Base-by-base conservation (phyloP, 805 yeast genomes). In the Candida stauntonica region DNA sequence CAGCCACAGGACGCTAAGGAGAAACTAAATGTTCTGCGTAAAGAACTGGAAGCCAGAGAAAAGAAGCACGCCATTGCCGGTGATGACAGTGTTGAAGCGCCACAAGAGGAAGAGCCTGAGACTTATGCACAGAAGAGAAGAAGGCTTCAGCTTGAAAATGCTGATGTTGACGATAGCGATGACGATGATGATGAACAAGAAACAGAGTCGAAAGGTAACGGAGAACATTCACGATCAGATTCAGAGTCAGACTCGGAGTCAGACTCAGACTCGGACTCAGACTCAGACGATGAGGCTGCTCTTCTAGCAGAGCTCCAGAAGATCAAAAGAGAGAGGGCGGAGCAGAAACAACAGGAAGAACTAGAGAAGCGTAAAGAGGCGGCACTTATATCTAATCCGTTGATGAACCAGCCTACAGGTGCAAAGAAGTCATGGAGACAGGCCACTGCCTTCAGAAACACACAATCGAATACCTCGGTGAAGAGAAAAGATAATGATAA, bases 271-370 rank as follows among this genome's bases (percentile, higher is more conserved):
- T 26, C 28, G n/a, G 28, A 26, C 20, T 60, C 53, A 4, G 66
- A 63, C 12, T 55, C 57, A 11, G 70, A 67, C n/a, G 72, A 67
- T 12, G 70, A 65, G 24, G 73, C 60, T n/a, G 78, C 60, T n/a
- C 53, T 71, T 4, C 30, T 68, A 20, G 45, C 51, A 39, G 75
- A 72, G 41, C 50, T 70, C 26, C 64, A 60, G 28, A 63, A 63
- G 39, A 52, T 71, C 20, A 63, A 61, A 38, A 51, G 52, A 32
- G 70, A 65, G 44, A 52, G 60, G 30, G 58, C 58, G 40, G 51
- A 50, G 24, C 51, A 50, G 29, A 18, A 51, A 45, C 39, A 43
- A 32, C 42, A 52, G 18, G 48, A 55, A 32, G 59, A 62, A 28
- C 55, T 57, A 20, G 57, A 56, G 24, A 45, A 44, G 24, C 36